Conservation (phyloP, 1,284 basidiomycete genomes). For the Boletus albobrunnescens region DNA sequence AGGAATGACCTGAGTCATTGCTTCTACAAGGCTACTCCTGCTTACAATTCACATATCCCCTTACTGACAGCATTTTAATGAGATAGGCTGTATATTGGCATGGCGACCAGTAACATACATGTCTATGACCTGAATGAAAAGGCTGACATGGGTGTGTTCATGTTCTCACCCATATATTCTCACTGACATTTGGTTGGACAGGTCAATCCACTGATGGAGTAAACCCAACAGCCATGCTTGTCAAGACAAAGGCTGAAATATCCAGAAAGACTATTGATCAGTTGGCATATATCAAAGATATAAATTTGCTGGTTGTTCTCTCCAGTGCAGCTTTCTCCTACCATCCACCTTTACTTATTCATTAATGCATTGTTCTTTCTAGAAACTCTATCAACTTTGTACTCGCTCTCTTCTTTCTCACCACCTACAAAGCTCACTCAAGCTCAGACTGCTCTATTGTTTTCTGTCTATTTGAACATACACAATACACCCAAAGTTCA, state of each 20-base stretch:
- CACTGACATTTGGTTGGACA: conserved; percentile 2
- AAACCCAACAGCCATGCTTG: conserved; percentile 41
- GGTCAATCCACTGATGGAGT: conserved; percentile 30
- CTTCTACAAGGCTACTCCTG: conserved; percentile 32
- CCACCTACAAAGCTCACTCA: conserved; percentile 68
- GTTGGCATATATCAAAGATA: conserved; percentile 77
- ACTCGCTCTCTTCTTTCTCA: conserved; percentile 61
- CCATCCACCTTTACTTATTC: not conserved
- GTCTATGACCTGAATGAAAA: conserved; percentile 54
- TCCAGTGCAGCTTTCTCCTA: conserved; percentile 53
- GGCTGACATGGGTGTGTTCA: conserved; percentile 35
- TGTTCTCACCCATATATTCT: not conserved
- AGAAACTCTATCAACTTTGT: conserved; percentile 65
- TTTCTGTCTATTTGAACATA: conserved; percentile 67
- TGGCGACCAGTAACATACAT: conserved; percentile 65
- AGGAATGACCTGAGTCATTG: conserved; percentile 47
- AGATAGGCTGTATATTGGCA: conserved; percentile 75
- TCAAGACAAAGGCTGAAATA: conserved; percentile 67
- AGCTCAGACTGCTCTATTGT: conserved; percentile 78
- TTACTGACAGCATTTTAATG: conserved; percentile 40
- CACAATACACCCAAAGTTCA: conserved; percentile 29
- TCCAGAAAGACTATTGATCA: conserved; percentile 78
- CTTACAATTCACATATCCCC: conserved; percentile 15
- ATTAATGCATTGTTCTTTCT: conserved; percentile 3
- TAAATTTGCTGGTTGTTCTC: conserved; percentile 77